These are phyloP conservation scores for Apiotrichum domesticum DNA, from an alignment of 1,284 basidiomycete species.

Conservation along the genomic window DNA sequence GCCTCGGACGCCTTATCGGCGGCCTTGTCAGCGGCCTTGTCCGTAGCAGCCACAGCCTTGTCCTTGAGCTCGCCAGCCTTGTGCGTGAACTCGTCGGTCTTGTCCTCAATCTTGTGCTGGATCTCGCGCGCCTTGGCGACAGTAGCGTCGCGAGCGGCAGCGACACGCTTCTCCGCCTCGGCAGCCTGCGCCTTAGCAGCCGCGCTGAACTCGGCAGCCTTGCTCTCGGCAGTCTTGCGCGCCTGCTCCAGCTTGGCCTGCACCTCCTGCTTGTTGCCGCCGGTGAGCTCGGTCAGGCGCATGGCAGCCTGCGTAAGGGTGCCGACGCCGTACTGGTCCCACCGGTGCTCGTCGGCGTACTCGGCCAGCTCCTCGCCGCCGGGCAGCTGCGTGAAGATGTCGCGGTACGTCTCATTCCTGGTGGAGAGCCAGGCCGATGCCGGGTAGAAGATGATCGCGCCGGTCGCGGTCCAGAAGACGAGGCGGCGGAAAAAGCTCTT, in stretches of 20 bases:
- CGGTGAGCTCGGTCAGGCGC: constrained; percentile 25
- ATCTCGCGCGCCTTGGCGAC: constrained; percentile 15
- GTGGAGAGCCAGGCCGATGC: constrained; percentile 47
- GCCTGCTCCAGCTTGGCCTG: constrained; percentile 23
- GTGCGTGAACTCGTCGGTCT: constrained; percentile 18
- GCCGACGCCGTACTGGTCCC: constrained; percentile 55
- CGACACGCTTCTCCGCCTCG: constrained; percentile 27
- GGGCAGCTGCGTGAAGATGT: constrained; percentile 53
- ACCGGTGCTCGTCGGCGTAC: constrained; percentile 68
- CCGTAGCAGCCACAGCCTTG: constrained; percentile 1
- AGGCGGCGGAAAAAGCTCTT: constrained; percentile 37
- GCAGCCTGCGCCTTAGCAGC: constrained; percentile 34
- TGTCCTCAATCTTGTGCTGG: constrained; percentile 27
- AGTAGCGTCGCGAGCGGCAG: constrained; percentile 6
- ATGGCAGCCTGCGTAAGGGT: constrained; percentile 58
- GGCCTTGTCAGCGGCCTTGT: constrained; percentile 7
- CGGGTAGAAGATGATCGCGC: constrained; percentile 48
- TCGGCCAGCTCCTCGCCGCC: constrained; percentile 67
- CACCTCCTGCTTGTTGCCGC: constrained; percentile 47
- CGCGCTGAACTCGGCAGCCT: constrained; percentile 31
- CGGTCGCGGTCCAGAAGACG: constrained; percentile 46
- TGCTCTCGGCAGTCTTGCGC: constrained; percentile 47
- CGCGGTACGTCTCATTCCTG: constrained; percentile 48
- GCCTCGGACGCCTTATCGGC: constrained; percentile 21
- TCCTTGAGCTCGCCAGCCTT: constrained; percentile 18